Percentiles rank a stretch among this genome's conserved stretches.
These are phyloP conservation scores for Trichophyton verrucosum DNA, from an alignment of 2,329 filamentous ascomycete genomes.

Conservation along the genomic window DNA sequence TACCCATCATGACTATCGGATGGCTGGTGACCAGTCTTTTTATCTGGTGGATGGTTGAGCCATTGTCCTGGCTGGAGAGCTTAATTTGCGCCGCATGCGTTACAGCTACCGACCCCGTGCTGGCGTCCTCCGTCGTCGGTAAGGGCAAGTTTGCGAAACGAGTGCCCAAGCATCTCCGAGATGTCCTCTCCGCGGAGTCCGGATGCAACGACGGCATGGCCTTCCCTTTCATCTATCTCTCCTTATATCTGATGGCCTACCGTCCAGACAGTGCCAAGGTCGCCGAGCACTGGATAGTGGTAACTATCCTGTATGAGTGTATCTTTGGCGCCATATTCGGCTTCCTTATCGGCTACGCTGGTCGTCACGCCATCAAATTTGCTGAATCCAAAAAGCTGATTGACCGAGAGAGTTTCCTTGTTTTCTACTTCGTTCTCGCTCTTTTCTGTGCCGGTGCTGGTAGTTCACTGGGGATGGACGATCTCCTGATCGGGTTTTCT, in stretches of 20 bases:
- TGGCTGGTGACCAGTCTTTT: slow-evolving; percentile 76
- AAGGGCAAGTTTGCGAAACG: slow-evolving; percentile 98
- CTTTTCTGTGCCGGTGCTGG: slow-evolving; percentile 93
- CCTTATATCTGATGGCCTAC: slow-evolving; percentile 79
- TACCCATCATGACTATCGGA: slow-evolving; percentile 95
- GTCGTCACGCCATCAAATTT: slow-evolving; percentile 76
- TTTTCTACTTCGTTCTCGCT: slow-evolving; percentile 95
- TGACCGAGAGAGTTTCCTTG: slow-evolving; percentile 91
- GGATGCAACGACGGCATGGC: slow-evolving; percentile 99
- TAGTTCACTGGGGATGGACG: slow-evolving; percentile 80
- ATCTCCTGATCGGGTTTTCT: slow-evolving; percentile 86
- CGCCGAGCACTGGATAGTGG: slow-evolving; percentile 74
- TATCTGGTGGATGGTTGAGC: slow-evolving; percentile 77
- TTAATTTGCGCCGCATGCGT: slow-evolving; percentile 83
- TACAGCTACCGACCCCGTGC: slow-evolving; percentile 89
- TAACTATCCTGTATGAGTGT: slow-evolving; percentile 89
- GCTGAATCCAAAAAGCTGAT: slow-evolving; percentile 78
- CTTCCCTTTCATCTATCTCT: slow-evolving; percentile 92
- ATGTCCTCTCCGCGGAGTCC: slow-evolving; percentile 88
- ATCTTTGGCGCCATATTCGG: slow-evolving; percentile 83
- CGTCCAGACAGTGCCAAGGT: slow-evolving; percentile 56
- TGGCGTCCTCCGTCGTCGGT: slow-evolving; percentile 94
- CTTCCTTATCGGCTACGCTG: slow-evolving; percentile 75
- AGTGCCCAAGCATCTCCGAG: slow-evolving; percentile 92
- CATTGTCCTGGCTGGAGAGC: slow-evolving; percentile 78